These are phyloP conservation scores for Entomortierella chlamydospora DNA, from an alignment of 192 early-diverging fungal genomes.

Conservation along the genomic window DNA sequence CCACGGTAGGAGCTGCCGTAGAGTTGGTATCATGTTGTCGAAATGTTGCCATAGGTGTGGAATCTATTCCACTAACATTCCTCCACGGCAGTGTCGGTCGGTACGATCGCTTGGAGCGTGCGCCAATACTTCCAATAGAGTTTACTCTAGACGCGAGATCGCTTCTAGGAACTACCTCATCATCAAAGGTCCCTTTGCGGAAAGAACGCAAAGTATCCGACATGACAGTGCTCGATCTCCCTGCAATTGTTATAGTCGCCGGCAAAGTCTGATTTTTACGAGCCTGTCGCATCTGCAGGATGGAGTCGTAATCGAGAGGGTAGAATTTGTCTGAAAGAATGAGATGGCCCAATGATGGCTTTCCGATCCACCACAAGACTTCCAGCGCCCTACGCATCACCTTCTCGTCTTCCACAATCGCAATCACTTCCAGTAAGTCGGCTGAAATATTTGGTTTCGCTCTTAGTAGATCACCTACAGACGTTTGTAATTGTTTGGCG, in stretches of 20 bases:
- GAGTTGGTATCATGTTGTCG: conserved; percentile 1
- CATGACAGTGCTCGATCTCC: conserved; percentile 6
- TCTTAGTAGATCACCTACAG: conserved; percentile 58
- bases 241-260: neutral
- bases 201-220: conserved; percentile 30
- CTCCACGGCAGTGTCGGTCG: conserved; percentile 26
- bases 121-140: conserved; percentile 5
- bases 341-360: conserved; percentile 26
- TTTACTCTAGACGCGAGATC: neutral
- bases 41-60: neutral
- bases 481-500: conserved; percentile 59
- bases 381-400: conserved; percentile 49
- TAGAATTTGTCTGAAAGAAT: conserved; percentile 29
- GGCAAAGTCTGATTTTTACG: neutral
- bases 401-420: conserved; percentile 50
- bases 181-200: conserved; percentile 21
- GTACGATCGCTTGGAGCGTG: conserved; percentile 10
- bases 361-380: conserved; percentile 54
- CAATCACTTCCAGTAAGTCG: conserved; percentile 66
- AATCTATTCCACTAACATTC: neutral
- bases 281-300: conserved; percentile 20
- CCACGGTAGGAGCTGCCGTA: neutral
- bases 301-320: conserved; percentile 36
- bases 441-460: conserved; percentile 62
- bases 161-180: conserved; percentile 1